These are phyloP conservation scores for Penicillium chermesinum DNA, from an alignment of 495 filamentous ascomycete species.

Conservation along the genomic window DNA sequence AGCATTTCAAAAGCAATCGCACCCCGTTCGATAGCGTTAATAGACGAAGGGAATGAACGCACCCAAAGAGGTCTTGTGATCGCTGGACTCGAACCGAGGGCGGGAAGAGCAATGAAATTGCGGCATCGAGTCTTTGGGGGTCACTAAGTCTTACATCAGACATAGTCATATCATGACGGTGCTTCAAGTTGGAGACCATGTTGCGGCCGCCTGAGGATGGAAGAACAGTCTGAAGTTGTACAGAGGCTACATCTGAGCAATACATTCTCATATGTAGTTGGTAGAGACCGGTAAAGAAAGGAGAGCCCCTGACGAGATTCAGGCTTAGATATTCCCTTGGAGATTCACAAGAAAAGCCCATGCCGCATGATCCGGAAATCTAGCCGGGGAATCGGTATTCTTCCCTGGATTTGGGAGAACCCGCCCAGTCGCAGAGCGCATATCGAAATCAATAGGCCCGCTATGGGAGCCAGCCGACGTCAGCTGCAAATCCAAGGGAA, in stretches of 20 bases:
- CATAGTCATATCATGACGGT: conserved; percentile 19
- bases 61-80: conserved; percentile 41
- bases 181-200: conserved; percentile 2
- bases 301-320: neutral
- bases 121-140: conserved; percentile 32
- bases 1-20: conserved; percentile 48
- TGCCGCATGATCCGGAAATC: neutral
- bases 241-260: neutral
- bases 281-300: neutral
- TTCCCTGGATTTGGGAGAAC: neutral
- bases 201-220: conserved; percentile 7
- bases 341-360: neutral
- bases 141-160: conserved; percentile 16
- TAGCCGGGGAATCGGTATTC: neutral
- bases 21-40: conserved; percentile 51
- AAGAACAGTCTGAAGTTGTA: conserved; percentile 2
- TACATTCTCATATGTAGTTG: neutral
- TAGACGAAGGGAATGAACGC: conserved; percentile 49
- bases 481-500: conserved; percentile 3
- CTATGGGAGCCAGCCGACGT: conserved; percentile 7
- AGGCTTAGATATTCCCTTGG: neutral
- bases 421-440: neutral
- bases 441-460: neutral
- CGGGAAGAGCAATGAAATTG: conserved; percentile 37
- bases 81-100: conserved; percentile 36